Conservation (phyloP, 768 basidiomycete species). For the Lactifluus rugatus region DNA sequence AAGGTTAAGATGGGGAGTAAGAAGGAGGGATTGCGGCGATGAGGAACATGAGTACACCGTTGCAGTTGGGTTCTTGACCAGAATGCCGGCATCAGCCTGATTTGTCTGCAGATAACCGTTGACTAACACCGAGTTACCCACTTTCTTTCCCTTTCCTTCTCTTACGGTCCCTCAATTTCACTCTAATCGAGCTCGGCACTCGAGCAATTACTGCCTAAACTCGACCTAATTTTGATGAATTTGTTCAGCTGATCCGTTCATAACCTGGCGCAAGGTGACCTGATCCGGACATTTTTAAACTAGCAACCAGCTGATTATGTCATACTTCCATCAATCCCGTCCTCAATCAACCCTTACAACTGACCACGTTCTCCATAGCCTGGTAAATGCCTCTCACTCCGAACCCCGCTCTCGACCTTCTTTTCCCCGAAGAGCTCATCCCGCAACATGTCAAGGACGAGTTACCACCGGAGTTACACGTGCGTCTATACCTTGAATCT, state of each 20-base stretch:
- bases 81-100: conserved; percentile 17
- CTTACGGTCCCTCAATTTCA: background rate
- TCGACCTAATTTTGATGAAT: background rate
- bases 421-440: conserved; percentile 67
- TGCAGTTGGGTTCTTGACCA: conserved; percentile 2
- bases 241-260: background rate
- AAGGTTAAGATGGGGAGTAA: background rate
- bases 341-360: too few species aligned
- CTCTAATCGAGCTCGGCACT: background rate
- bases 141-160: background rate
- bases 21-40: background rate
- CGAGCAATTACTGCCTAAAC: background rate
- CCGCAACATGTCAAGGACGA: conserved; percentile 49
- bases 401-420: conserved; percentile 60
- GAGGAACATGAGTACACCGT: conserved; percentile 3
- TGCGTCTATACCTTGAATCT: conserved; percentile 26
- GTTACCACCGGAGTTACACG: conserved; percentile 59
- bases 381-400: conserved; percentile 40
- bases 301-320: too few species aligned
- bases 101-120: conserved; percentile 1
- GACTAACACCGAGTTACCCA: too few species aligned
- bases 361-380: background rate
- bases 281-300: background rate
- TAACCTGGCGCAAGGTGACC: background rate
- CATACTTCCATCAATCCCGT: too few species aligned